These are phyloP conservation scores for Spathaspora jeffriesii DNA, from an alignment of 1,139 yeast genomes.

Conservation along the genomic window DNA sequence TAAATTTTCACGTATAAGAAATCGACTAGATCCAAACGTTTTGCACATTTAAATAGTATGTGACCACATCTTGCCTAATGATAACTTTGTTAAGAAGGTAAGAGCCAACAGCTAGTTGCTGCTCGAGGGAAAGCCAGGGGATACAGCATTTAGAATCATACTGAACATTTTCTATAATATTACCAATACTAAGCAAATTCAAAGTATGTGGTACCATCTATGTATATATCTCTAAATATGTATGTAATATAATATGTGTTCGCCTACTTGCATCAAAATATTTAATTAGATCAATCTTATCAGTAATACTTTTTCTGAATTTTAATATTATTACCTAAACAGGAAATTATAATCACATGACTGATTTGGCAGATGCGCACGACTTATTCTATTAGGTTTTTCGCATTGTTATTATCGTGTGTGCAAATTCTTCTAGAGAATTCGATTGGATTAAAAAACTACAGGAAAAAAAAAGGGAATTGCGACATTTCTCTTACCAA, in stretches of 20 bases:
- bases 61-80: not conserved
- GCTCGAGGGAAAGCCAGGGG: not conserved
- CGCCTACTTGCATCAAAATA: not conserved
- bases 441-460: constrained; percentile 1
- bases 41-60: not conserved
- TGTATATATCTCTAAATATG: no score
- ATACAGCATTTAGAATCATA: not conserved
- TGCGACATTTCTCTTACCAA: not conserved
- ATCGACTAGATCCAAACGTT: no score
- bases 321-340: not conserved
- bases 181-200: not conserved
- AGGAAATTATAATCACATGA: not conserved
- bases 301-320: not conserved
- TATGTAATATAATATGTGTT: not conserved
- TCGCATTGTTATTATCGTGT: constrained; percentile 1
- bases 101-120: not conserved
- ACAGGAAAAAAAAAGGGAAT: not conserved
- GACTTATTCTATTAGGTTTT: not conserved
- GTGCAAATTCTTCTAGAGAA: not conserved
- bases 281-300: not conserved
- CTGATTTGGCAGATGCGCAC: not conserved
- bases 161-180: not conserved
- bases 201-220: not conserved
- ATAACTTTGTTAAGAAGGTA: not conserved
- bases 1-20: not conserved